Percentiles rank a stretch among this genome's conserved stretches.
phyloP scores from a whole-genome alignment of 768 basidiomycete species.

The Boletus fagicola region DNA sequence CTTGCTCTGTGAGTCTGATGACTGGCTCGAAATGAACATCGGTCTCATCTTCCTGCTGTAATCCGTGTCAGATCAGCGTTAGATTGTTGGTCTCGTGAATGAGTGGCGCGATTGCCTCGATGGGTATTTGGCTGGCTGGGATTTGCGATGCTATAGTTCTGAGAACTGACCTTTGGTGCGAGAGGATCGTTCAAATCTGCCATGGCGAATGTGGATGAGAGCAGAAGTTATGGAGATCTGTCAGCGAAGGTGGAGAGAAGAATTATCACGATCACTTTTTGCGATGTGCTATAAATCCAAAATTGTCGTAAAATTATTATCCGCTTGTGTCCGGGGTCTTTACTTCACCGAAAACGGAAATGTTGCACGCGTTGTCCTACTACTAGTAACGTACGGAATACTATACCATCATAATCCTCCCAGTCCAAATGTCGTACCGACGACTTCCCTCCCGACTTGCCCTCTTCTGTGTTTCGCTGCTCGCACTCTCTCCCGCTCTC shows the following conservation, averaged over 20 bases:
- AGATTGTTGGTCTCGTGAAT: slow-evolving; percentile 21
- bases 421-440: slow-evolving; percentile 35
- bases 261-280: slow-evolving; percentile 27
- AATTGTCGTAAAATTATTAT: slow-evolving; percentile 7
- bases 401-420: background rate
- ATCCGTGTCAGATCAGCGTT: slow-evolving; percentile 28
- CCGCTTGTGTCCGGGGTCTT: slow-evolving; percentile 30
- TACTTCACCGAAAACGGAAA: slow-evolving; percentile 7
- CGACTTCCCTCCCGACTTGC: slow-evolving; percentile 36
- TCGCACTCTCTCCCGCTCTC: slow-evolving; percentile 32
- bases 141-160: background rate
- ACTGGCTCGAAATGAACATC: slow-evolving; percentile 96
- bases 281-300: slow-evolving; percentile 12
- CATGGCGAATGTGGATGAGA: slow-evolving; percentile 40
- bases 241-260: slow-evolving; percentile 16
- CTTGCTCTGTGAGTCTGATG: slow-evolving; percentile 92
- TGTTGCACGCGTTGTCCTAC: background rate
- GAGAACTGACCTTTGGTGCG: slow-evolving; percentile 62
- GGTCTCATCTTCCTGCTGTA: slow-evolving; percentile 63
- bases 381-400: too few species aligned
- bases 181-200: slow-evolving; percentile 61
- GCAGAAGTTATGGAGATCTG: slow-evolving; percentile 10
- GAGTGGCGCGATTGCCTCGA: slow-evolving; percentile 32
- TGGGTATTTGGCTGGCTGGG: slow-evolving; percentile 8
- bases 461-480: slow-evolving; percentile 42